Evolutionary conservation across 176 grass and related monocot genomes (phyloP), one percentile per base, ranked within the genome.

Genomic region (Aegilops sharonensis): DNA sequence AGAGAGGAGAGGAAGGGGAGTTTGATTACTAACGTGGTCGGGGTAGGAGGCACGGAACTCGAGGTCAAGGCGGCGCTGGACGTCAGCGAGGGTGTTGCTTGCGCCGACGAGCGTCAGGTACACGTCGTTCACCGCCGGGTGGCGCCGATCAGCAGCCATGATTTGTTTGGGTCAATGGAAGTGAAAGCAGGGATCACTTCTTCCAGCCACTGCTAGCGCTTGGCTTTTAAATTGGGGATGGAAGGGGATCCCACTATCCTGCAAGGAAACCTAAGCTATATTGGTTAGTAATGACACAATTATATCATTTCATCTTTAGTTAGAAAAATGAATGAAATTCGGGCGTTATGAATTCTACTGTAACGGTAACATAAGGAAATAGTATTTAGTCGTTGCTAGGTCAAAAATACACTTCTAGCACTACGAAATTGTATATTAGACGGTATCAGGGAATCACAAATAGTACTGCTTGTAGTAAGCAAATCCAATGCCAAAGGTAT

Each of bases 21-120:
- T 21, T 11, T 25, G 68, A 34, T 9, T 69, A 77, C 88, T 56
- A 50, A 95, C 93, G 68, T 89, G 85, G 57, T 93, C 93, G 4
- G 95, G 91, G 82, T 95, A 95, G 18, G 89, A 90, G 27, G 59
- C 86, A 68, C 87, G 88, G 89, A 93, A 92, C 43, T 98, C 93
- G 35, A 85, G 68, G 14, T 95, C 93, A 68, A 93, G 87, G 59
- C 85, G 91, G 89, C 76, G 89, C 80, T 95, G 85, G 17, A 95
- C 89, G 24, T 88, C 82, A 68, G 66, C 31, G 52, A 98, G 93
- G 78, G 90, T 81, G 69, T 27, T 63, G 74, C 73, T 90, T 5
- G 89, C 93, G 31, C 88, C 68, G 62, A 85, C 85, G 50, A 95
- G 85, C 50, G 87, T 94, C 73, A 64, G 76, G 42, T 90, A 75